Evolutionary conservation across 179 eudicot species (phyloP).

Genomic region (Monotropa hypopitys): DNA sequence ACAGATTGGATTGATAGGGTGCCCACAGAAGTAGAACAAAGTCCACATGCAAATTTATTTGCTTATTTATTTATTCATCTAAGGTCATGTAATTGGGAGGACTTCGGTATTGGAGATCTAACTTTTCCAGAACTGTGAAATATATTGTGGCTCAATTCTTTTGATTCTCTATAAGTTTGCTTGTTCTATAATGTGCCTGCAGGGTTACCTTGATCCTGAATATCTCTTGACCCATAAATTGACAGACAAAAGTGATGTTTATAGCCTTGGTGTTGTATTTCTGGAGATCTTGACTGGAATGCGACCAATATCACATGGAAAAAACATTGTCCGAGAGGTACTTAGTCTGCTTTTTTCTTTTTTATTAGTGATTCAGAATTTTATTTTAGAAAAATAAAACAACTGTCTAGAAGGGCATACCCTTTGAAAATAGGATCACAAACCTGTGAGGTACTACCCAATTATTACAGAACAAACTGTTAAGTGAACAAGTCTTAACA

Average conservation of each 20-base stretch:
- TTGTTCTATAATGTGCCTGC: slow-evolving; percentile 12
- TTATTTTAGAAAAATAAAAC: neutral
- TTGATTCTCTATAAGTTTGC: neutral
- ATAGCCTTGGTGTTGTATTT: slow-evolving; percentile 69
- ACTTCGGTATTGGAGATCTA: neutral
- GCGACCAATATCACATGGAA: slow-evolving; percentile 64
- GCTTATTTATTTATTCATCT: neutral
- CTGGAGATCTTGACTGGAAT: slow-evolving; percentile 64
- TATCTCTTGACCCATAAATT: slow-evolving; percentile 59
- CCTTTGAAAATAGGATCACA: neutral
- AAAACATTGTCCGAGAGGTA: slow-evolving; percentile 79
- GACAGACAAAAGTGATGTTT: slow-evolving; percentile 73
- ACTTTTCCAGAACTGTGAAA: neutral
- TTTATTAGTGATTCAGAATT: neutral
- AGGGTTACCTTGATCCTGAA: slow-evolving; percentile 83
- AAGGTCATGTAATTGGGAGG: neutral
- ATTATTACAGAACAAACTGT: neutral
- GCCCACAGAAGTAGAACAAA: neutral
- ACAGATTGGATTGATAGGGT: neutral
- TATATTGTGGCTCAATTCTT: neutral
- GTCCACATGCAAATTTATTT: neutral
- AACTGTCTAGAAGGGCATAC: neutral
- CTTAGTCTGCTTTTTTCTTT: neutral
- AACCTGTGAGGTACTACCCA: neutral
- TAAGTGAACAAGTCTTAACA: neutral